A percentile compares a stretch with the other conserved stretches of the same genome.
phyloP scores from a whole-genome alignment of 106 monocot species.

The Agapanthus africanus region DNA sequence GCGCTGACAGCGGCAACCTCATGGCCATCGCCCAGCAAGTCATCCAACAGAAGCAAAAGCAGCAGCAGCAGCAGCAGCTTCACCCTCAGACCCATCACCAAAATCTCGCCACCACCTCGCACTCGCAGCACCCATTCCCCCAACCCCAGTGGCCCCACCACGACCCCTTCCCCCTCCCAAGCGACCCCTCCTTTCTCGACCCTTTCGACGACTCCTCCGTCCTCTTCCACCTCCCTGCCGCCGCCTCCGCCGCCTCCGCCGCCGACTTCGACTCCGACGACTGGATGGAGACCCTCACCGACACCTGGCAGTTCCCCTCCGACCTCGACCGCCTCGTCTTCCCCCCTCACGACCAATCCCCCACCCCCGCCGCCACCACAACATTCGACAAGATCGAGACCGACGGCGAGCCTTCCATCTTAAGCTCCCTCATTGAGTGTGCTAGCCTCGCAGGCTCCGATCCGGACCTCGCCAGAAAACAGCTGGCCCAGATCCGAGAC shows the following conservation, averaged over 20 bases:
- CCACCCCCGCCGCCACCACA: too few relatives aligned
- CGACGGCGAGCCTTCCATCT: not conserved
- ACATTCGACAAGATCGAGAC: not conserved
- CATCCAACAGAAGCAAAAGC: slow-evolving; percentile 80
- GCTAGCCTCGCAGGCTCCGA: slow-evolving; percentile 50
- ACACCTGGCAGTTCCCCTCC: too few relatives aligned
- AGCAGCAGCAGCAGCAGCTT: slow-evolving; percentile 61
- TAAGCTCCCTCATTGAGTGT: slow-evolving; percentile 14
- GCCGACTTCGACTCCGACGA: slow-evolving; percentile 11
- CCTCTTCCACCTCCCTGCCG: slow-evolving; percentile 9
- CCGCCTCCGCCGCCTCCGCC: too few relatives aligned
- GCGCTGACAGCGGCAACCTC: slow-evolving; percentile 88
- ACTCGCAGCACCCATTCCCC: not conserved
- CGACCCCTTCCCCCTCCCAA: slow-evolving; percentile 18
- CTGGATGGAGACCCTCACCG: too few relatives aligned
- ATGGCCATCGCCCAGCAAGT: slow-evolving; percentile 99
- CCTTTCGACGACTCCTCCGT: slow-evolving; percentile 20
- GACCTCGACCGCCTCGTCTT: not conserved
- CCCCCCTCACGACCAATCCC: too few relatives aligned
- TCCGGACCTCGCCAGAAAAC: slow-evolving; percentile 45
- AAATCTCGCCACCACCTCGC: too few relatives aligned
- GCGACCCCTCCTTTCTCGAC: slow-evolving; percentile 16
- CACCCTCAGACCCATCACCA: slow-evolving; percentile 15
- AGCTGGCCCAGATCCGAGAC: slow-evolving; percentile 40
- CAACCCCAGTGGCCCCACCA: slow-evolving; percentile 10